A percentile compares a stretch with the other conserved stretches of the same genome.
Evolutionary conservation across 495 filamentous ascomycete species (phyloP).

Genomic region (Aspergillus nanangensis): DNA sequence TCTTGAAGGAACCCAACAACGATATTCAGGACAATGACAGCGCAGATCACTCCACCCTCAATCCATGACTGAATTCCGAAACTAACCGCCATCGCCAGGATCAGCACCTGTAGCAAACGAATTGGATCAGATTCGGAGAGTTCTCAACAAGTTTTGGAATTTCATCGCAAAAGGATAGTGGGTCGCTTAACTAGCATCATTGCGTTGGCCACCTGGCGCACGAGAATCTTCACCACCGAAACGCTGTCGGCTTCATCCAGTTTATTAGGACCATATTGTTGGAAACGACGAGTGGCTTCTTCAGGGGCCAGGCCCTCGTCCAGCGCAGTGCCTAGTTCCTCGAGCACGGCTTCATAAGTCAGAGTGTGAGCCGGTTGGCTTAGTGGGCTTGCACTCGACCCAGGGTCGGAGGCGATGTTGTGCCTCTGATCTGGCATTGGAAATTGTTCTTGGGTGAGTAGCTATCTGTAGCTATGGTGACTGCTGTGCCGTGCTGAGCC

Average conservation of each 20-base stretch:
- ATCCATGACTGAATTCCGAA: constrained; percentile 67
- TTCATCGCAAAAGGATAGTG: constrained; percentile 1
- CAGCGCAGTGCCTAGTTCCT: constrained; percentile 52
- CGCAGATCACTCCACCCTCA: constrained; percentile 63
- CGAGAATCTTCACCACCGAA: constrained; percentile 51
- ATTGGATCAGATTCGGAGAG: constrained; percentile 21
- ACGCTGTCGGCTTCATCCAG: constrained; percentile 56
- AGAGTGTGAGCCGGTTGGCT: constrained; percentile 61
- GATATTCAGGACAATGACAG: constrained; percentile 63
- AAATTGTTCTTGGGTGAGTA: no score
- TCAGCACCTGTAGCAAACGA: constrained; percentile 47
- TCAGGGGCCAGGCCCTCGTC: constrained; percentile 55
- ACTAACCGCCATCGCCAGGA: constrained; percentile 66
- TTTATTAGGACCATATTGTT: constrained; percentile 58
- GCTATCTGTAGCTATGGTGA: no score
- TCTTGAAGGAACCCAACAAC: constrained; percentile 67
- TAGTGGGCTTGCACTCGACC: background rate
- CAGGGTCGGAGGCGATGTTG: background rate
- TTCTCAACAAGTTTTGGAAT: constrained; percentile 1
- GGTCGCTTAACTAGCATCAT: constrained; percentile 51
- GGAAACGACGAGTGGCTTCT: constrained; percentile 52
- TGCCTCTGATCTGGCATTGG: no score
- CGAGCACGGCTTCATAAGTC: constrained; percentile 44
- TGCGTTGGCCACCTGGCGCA: constrained; percentile 62
- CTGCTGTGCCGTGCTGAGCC: no score